Evolutionary conservation across 208 protist genomes (phyloP), one percentile per base, ranked within the genome.

Genomic region (Polymyxa betae): DNA sequence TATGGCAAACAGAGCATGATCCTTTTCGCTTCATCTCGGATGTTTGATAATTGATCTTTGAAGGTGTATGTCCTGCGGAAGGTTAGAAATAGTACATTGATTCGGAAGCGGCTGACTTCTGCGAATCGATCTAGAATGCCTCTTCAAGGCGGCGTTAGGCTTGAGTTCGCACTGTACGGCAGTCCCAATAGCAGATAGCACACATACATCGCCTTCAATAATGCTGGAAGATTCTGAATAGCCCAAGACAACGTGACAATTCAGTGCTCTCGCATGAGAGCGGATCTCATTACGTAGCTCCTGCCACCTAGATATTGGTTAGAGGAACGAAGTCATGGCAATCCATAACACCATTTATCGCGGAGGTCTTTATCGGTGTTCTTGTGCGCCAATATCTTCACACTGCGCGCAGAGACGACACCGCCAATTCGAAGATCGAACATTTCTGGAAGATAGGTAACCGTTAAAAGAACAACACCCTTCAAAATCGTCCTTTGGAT

Each of bases 251-350:
- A 88, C 60, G 54, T 89, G 66, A 52, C 93, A 95, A 45, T 93
- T 93, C 16, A 93, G 52, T 54, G 29, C 66, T 0, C 91, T 60
- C 29, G 94, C 95, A 88, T 96, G 94, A 0, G 87, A 60, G n/a
- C 92, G 91, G 29, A 95, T 94, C 41, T 96, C 95, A 46, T 95
- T 92, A 38, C 94, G 89, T 12, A 95, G 89, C 72, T 82, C 72
- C 72, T 82, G 72, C 72, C 72, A 82, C 72, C 72, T 82, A 43
- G 5, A 24, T n/a, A n/a, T 35, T 82, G 72, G 16, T 32, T 29
- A 66, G 29, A 16, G 29, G 54, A 66, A 29, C 24, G 5, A 29
- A 24, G 5, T 60, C 12, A 60, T 60, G 12, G 24, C 5, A 60
- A 60, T 5, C 5, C 5, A 60, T 60, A 60, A 5, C 5, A 82